Evolutionary conservation across 352 stramenopile genomes (phyloP).

Genomic region (Phytophthora tentaculata): DNA sequence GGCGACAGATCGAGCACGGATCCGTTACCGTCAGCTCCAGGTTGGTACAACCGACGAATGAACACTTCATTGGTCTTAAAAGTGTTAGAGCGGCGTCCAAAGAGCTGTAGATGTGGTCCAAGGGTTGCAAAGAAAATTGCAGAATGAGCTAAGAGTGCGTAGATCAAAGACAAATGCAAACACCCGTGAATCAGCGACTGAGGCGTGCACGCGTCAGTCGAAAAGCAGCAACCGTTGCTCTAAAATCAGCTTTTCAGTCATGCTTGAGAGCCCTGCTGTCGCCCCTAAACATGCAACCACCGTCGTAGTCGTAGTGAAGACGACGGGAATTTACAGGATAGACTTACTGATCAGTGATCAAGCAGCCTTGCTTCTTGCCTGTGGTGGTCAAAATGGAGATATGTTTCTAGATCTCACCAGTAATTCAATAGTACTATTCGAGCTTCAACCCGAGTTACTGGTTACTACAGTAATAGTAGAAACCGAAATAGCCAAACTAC

Average conservation of each 20-base stretch:
- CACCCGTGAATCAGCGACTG: not conserved
- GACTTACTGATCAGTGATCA: not conserved
- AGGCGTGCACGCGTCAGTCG: not conserved
- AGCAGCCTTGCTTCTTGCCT: not conserved
- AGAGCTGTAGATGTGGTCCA: too few species aligned
- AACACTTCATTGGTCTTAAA: too few species aligned
- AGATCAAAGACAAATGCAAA: too few species aligned
- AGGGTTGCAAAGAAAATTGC: too few species aligned
- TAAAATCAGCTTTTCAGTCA: not conserved
- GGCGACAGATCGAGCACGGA: not conserved
- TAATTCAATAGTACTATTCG: not conserved
- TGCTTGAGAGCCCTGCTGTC: not conserved
- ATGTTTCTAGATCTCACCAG: not conserved
- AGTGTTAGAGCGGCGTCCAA: too few species aligned
- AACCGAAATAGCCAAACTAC: not conserved
- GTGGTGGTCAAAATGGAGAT: not conserved
- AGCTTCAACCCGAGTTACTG: not conserved
- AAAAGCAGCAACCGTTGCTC: not conserved
- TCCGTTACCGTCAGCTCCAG: not conserved
- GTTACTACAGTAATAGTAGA: not conserved
- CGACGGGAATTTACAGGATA: not conserved
- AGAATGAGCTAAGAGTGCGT: too few species aligned
- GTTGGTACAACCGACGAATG: too few species aligned
- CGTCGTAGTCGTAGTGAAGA: not conserved
- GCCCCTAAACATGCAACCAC: not conserved